These are phyloP conservation scores for Castanopsis chinensis DNA, from an alignment of 306 rosid genomes.

Conservation along the genomic window DNA sequence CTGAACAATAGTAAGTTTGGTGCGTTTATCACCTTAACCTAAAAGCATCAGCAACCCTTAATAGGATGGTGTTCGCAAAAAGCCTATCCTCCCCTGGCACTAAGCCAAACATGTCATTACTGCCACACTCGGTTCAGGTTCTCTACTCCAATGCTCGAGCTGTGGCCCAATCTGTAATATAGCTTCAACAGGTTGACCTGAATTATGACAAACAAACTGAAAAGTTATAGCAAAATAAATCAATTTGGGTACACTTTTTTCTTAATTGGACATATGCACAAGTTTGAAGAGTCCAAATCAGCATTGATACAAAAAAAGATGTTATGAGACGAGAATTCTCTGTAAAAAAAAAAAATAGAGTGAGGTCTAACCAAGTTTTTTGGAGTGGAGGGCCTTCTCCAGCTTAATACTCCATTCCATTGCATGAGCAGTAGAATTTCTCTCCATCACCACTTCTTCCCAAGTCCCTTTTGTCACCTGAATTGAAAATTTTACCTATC, in stretches of 20 bases:
- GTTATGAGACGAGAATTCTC: background rate
- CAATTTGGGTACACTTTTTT: background rate
- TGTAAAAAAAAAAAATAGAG: background rate
- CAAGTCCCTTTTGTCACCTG: too few species aligned
- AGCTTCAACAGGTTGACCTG: conserved; percentile 50
- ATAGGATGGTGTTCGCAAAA: conserved; percentile 69
- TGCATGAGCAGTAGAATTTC: conserved; percentile 52
- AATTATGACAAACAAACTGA: background rate
- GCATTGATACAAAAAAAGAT: too few species aligned
- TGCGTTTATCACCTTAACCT: conserved; percentile 44
- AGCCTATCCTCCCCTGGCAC: conserved; percentile 72
- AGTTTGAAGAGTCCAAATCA: background rate
- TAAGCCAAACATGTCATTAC: conserved; percentile 51
- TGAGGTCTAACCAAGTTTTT: conserved; percentile 39
- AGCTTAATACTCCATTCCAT: conserved; percentile 91
- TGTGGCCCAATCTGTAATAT: conserved; percentile 51
- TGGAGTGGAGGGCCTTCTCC: conserved; percentile 72
- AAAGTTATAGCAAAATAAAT: background rate
- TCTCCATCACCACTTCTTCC: conserved; percentile 36
- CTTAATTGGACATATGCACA: background rate
- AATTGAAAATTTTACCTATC: too few species aligned
- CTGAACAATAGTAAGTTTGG: conserved; percentile 47
- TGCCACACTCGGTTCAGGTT: conserved; percentile 47
- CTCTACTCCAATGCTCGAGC: conserved; percentile 61
- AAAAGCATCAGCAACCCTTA: conserved; percentile 81